Evolutionary conservation across 257 asterid genomes (phyloP).

Genomic region (Penstemon davidsonii): DNA sequence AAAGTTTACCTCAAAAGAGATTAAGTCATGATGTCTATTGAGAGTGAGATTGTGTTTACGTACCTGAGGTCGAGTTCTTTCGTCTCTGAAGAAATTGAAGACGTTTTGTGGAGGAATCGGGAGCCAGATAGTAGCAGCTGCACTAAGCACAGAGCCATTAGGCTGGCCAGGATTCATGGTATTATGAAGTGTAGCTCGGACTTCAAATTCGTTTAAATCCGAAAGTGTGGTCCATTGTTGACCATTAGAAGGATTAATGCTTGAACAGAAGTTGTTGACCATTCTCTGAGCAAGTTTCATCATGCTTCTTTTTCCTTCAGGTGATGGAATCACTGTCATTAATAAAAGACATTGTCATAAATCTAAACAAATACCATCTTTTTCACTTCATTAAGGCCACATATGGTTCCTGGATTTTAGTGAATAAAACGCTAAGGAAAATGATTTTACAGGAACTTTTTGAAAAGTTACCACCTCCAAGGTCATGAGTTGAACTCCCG

Average conservation of each 20-base stretch:
- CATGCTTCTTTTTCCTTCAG: slow-evolving; percentile 90
- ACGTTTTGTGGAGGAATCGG: slow-evolving; percentile 69
- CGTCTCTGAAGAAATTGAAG: slow-evolving; percentile 77
- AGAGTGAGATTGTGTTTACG: not conserved
- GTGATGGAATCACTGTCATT: slow-evolving; percentile 61
- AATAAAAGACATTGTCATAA: not conserved
- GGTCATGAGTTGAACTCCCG: slow-evolving; percentile 60
- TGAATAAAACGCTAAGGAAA: too few relatives aligned
- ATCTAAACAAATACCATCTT: not conserved
- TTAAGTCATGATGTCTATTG: not conserved
- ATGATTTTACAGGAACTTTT: too few relatives aligned
- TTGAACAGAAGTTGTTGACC: slow-evolving; percentile 79
- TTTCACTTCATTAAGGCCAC: too few relatives aligned
- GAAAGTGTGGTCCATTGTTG: slow-evolving; percentile 79
- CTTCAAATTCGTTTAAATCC: slow-evolving; percentile 65
- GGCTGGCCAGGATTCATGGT: slow-evolving; percentile 84
- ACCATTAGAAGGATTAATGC: slow-evolving; percentile 69
- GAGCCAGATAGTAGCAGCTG: slow-evolving; percentile 93
- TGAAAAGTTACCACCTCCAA: slow-evolving; percentile 63
- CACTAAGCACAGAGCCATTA: slow-evolving; percentile 80
- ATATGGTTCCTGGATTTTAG: too few relatives aligned
- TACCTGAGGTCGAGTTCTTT: slow-evolving; percentile 81
- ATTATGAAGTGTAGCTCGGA: slow-evolving; percentile 70
- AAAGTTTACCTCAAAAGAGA: not conserved
- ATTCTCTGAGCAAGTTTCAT: slow-evolving; percentile 91